Evolutionary conservation across 805 yeast genomes (phyloP).

Genomic region (Zygosaccharomyces siamensis): DNA sequence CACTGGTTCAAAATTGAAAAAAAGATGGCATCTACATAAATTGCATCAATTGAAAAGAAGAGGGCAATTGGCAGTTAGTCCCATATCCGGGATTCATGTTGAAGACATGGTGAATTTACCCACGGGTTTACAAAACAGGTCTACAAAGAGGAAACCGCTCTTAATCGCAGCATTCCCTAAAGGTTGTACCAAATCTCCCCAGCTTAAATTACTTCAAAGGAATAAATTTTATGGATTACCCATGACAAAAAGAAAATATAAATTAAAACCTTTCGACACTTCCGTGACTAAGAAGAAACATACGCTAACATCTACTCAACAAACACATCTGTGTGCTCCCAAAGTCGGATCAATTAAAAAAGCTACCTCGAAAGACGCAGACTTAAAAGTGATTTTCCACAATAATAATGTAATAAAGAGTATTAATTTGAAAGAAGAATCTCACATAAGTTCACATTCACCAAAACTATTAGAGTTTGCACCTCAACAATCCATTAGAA

Average conservation of each 20-base stretch:
- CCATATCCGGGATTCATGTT: constrained; percentile 17
- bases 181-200: constrained; percentile 29
- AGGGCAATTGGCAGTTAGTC: constrained; percentile 11
- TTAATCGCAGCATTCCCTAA: constrained; percentile 28
- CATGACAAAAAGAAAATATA: constrained; percentile 27
- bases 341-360: constrained; percentile 24
- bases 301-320: constrained; percentile 1
- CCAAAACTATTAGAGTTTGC: constrained; percentile 21
- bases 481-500: constrained; percentile 16
- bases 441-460: background rate
- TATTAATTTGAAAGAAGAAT: constrained; percentile 6
- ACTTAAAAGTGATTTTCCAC: constrained; percentile 29
- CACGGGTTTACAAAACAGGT: constrained; percentile 15
- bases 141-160: constrained; percentile 26
- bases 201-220: constrained; percentile 23
- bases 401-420: constrained; percentile 26
- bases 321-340: constrained; percentile 19
- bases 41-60: constrained; percentile 13
- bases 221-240: constrained; percentile 20
- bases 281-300: constrained; percentile 4
- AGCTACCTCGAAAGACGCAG: constrained; percentile 26
- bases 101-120: constrained; percentile 29
- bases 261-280: constrained; percentile 20
- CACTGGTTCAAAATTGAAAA: constrained; percentile 17
- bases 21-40: constrained; percentile 27